These are phyloP conservation scores for Psophocarpus tetragonolobus DNA, from an alignment of 306 rosid genomes.

Conservation along the genomic window DNA sequence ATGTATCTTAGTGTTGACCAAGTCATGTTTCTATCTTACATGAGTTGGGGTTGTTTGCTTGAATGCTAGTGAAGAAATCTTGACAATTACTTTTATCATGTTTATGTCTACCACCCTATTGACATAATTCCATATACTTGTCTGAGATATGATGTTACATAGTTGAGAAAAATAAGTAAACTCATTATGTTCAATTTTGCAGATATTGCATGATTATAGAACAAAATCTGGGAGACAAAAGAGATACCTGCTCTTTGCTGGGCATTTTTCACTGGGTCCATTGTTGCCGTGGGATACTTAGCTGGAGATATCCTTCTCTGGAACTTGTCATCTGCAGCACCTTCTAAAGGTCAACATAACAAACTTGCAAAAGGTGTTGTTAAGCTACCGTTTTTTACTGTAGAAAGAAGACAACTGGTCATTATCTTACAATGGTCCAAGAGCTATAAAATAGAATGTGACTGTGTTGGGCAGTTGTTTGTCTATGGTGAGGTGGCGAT, in stretches of 20 bases:
- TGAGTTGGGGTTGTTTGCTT: no score
- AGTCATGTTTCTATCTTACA: background rate
- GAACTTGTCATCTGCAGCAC: constrained; percentile 63
- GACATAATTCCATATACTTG: no score
- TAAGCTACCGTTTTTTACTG: constrained; percentile 75
- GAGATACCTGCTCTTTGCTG: constrained; percentile 98
- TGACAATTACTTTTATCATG: no score
- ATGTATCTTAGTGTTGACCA: background rate
- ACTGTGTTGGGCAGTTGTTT: constrained; percentile 77
- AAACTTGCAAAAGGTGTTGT: constrained; percentile 60
- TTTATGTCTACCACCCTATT: no score
- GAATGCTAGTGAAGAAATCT: no score
- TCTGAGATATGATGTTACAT: constrained; percentile 25
- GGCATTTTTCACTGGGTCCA: constrained; percentile 87
- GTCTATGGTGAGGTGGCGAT: constrained; percentile 98
- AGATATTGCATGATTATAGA: constrained; percentile 49
- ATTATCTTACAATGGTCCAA: constrained; percentile 84
- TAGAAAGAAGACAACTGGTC: constrained; percentile 85
- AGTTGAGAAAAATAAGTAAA: background rate
- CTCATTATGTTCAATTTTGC: constrained; percentile 23
- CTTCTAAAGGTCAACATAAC: constrained; percentile 64
- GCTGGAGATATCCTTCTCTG: constrained; percentile 96
- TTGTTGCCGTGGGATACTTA: constrained; percentile 89
- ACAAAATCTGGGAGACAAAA: constrained; percentile 71
- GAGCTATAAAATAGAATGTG: constrained; percentile 57